phyloP scores from a whole-genome alignment of 345 rosid species.

The Erysimum cheiranthoides region DNA sequence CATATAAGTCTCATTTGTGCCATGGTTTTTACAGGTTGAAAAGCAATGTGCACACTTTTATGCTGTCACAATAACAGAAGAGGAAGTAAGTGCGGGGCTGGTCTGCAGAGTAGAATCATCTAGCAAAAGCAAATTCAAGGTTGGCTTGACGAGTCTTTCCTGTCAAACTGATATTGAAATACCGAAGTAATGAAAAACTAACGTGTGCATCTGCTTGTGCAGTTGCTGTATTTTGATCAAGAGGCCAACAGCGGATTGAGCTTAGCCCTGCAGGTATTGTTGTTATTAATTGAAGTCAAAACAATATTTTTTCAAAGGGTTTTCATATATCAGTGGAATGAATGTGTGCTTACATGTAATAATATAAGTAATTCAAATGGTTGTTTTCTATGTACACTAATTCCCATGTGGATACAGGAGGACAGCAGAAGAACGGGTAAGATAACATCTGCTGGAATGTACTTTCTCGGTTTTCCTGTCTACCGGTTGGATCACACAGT shows the following conservation, averaged over 20 bases:
- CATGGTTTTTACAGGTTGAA: slow-evolving; percentile 72
- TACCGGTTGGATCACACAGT: slow-evolving; percentile 83
- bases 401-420: slow-evolving; percentile 57
- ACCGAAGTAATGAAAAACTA: slow-evolving; percentile 4
- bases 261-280: slow-evolving; percentile 88
- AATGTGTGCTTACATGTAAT: neutral
- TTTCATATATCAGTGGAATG: slow-evolving; percentile 1
- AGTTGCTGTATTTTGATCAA: slow-evolving; percentile 90
- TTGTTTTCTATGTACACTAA: slow-evolving; percentile 13
- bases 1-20: slow-evolving; percentile 31
- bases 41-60: slow-evolving; percentile 99
- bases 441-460: slow-evolving; percentile 93
- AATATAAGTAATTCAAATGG: neutral
- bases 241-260: slow-evolving; percentile 83
- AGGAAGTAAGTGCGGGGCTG: slow-evolving; percentile 88
- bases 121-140: slow-evolving; percentile 99
- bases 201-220: slow-evolving; percentile 48
- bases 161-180: slow-evolving; percentile 24
- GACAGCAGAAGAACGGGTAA: slow-evolving; percentile 87
- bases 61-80: slow-evolving; percentile 84
- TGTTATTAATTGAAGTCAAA: slow-evolving; percentile 10
- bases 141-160: slow-evolving; percentile 32
- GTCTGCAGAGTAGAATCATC: slow-evolving; percentile 92
- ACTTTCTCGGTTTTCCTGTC: slow-evolving; percentile 95
- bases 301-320: neutral